Base-by-base conservation (phyloP, 179 eudicot species). In the Actinidia arguta region DNA sequence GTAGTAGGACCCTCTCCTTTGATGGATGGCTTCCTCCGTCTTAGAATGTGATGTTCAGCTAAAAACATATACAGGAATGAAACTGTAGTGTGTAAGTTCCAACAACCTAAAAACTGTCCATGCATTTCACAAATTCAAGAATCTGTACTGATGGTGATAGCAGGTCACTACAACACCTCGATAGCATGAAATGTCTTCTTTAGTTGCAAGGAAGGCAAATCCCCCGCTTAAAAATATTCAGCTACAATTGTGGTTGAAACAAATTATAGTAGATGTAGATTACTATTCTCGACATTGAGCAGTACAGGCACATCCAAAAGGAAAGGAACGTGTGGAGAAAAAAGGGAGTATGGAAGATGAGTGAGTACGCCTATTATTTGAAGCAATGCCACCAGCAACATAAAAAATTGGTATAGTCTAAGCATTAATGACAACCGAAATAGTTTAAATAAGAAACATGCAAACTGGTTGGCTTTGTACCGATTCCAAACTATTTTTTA, bases 1-100 rank as follows among this genome's bases (percentile, higher is more conserved):
- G 52, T 22, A 72, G 73, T 64, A 69, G 75, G 72, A 54, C 47
- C 85, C 20, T 78, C 82, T 54, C 81, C 70, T 72, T 79, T 86
- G 82, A 78, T 67, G 64, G 77, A 81, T 79, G 59, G 86, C 64
- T 77, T 87, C 75, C 92, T 87, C 85, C 62, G 88, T 84, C 89
- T 88, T 90, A 87, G 81, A 86, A 77, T 77, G 27, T 62, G 64
- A 82, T 83, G 82, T 78, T 82, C 98, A 90, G 88, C 75, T 67
- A 69, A 47, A 47, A 51, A 85, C 52, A 71, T 62, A 72, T 54
- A 69, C 79, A 39, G 36, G 48, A 47, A 82, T 78, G 83, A 78
- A 47, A 67, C 48, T 50, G 31, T 77, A 56, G 27, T 39, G 48
- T 39, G 80, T 12, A 55, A 68, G n/a, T 82, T 6, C 70, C 70